These are phyloP conservation scores for Dissophora globulifera DNA, from an alignment of 192 early-diverging fungal genomes.

Conservation along the genomic window DNA sequence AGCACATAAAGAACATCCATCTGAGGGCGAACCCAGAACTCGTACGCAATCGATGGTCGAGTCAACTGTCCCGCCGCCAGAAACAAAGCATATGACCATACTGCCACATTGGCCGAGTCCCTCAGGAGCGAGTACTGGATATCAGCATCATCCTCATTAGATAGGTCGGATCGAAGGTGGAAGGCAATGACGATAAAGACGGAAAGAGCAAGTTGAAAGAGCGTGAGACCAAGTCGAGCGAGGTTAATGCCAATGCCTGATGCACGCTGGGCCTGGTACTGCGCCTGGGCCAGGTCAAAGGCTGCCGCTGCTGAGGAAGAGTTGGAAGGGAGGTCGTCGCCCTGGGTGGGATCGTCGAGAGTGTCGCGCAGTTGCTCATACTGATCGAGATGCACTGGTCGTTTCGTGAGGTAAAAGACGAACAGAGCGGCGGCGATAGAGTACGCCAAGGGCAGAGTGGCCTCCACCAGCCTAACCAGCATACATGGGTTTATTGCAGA, in stretches of 20 bases:
- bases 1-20: conserved; percentile 30
- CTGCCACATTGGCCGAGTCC: not conserved
- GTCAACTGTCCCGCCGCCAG: conserved; percentile 21
- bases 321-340: not conserved
- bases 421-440: conserved; percentile 7
- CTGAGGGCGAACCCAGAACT: conserved; percentile 37
- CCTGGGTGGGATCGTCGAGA: not conserved
- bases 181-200: conserved; percentile 3
- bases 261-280: conserved; percentile 19
- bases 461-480: conserved; percentile 12
- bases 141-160: too few relatives aligned
- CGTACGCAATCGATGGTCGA: conserved; percentile 5
- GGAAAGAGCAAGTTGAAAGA: conserved; percentile 23
- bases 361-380: conserved; percentile 13
- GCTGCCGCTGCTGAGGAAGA: not conserved
- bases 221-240: conserved; percentile 19
- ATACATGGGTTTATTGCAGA: too few relatives aligned
- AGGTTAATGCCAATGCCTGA: conserved; percentile 15
- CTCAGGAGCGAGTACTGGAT: not conserved
- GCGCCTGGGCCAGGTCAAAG: conserved; percentile 11
- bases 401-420: conserved; percentile 22
- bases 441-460: conserved; percentile 20
- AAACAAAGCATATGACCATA: conserved; percentile 28
- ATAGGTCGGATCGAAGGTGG: too few relatives aligned
- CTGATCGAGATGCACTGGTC: conserved; percentile 25